Percentiles rank a stretch among this genome's conserved stretches.
Evolutionary conservation across 2,329 filamentous ascomycete species (phyloP).

Genomic region (Ceratocystis huliohia): DNA sequence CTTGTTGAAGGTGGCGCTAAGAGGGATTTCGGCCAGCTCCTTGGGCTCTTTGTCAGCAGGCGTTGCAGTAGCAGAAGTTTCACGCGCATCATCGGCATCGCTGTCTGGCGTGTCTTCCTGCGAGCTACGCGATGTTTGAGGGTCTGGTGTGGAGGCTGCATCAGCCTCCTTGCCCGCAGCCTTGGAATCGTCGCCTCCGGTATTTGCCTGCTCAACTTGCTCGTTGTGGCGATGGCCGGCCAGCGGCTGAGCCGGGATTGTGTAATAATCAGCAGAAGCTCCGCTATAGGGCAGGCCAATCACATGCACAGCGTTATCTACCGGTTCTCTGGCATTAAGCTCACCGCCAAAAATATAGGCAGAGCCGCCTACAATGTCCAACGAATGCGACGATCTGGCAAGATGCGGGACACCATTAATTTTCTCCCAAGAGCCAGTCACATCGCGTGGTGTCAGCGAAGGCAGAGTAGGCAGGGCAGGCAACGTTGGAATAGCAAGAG

Average conservation of each 20-base stretch:
- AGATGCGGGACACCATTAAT: slow-evolving; percentile 40
- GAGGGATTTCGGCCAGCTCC: slow-evolving; percentile 33
- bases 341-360: slow-evolving; percentile 70
- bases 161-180: slow-evolving; percentile 21
- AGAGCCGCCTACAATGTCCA: slow-evolving; percentile 45
- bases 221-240: neutral
- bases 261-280: slow-evolving; percentile 47
- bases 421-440: slow-evolving; percentile 50
- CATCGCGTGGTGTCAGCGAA: slow-evolving; percentile 26
- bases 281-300: slow-evolving; percentile 47
- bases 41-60: slow-evolving; percentile 21
- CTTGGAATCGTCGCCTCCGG: slow-evolving; percentile 24
- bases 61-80: neutral
- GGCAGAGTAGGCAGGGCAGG: slow-evolving; percentile 25
- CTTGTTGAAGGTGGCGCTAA: slow-evolving; percentile 27
- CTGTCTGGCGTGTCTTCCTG: slow-evolving; percentile 22
- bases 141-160: slow-evolving; percentile 16
- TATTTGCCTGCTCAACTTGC: slow-evolving; percentile 24
- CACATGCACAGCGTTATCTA: slow-evolving; percentile 60
- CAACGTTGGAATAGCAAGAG: slow-evolving; percentile 29
- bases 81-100: neutral
- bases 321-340: slow-evolving; percentile 48
- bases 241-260: slow-evolving; percentile 37
- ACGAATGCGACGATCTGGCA: slow-evolving; percentile 60
- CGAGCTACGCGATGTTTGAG: slow-evolving; percentile 23